phyloP scores from a whole-genome alignment of 2,329 filamentous ascomycete species.

The Coniosporium tulheliwenetii region DNA sequence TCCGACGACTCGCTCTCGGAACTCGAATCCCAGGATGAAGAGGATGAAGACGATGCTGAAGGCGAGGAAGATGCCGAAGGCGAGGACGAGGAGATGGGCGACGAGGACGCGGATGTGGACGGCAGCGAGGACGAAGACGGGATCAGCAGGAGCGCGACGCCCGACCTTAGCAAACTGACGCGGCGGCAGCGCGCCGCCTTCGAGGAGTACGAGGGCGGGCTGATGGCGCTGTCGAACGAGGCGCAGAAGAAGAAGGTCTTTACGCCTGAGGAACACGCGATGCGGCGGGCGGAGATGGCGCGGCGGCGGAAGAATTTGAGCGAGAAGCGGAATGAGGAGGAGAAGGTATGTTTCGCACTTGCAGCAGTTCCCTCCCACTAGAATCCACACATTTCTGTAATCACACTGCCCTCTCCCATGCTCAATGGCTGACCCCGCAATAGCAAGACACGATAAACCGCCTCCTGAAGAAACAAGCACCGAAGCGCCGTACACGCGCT shows the following conservation, averaged over 20 bases:
- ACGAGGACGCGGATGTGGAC: constrained; percentile 33
- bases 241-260: constrained; percentile 59
- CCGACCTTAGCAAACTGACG: constrained; percentile 51
- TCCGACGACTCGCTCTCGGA: constrained; percentile 13
- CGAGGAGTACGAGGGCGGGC: constrained; percentile 32
- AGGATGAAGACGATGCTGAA: constrained; percentile 22
- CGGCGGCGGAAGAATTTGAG: constrained; percentile 56
- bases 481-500: constrained; percentile 44
- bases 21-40: constrained; percentile 15
- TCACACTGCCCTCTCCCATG: background rate
- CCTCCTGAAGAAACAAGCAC: constrained; percentile 70
- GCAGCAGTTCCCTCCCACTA: background rate
- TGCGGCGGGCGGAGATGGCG: constrained; percentile 61
- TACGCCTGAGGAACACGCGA: constrained; percentile 57
- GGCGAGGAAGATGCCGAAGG: constrained; percentile 21
- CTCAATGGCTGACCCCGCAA: constrained; percentile 6
- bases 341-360: constrained; percentile 39
- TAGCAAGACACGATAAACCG: constrained; percentile 88
- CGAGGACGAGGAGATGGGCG: constrained; percentile 20
- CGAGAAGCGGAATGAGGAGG: constrained; percentile 64
- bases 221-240: constrained; percentile 43
- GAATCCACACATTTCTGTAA: background rate
- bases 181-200: constrained; percentile 48
- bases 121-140: constrained; percentile 12
- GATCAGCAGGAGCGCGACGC: constrained; percentile 39